These are phyloP conservation scores for Rosa rugosa DNA, from an alignment of 306 rosid species.

Conservation along the genomic window DNA sequence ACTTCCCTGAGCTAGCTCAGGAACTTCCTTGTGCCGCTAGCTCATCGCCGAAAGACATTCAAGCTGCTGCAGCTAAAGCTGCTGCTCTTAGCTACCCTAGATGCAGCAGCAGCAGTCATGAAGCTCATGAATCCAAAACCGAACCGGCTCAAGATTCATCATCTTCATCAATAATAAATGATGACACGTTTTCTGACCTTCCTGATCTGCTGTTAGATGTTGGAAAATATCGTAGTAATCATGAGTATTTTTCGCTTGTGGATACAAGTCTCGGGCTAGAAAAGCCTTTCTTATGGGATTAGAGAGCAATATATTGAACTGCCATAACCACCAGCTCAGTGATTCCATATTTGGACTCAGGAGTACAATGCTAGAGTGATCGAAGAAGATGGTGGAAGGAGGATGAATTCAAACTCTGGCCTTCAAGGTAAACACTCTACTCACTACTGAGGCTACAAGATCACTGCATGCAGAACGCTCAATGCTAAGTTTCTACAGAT, in stretches of 20 bases:
- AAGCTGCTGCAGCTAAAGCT: slow-evolving; percentile 69
- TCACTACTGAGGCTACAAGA: no score
- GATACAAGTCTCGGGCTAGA: slow-evolving; percentile 20
- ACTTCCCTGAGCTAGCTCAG: slow-evolving; percentile 65
- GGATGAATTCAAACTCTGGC: no score
- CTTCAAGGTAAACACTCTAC: no score
- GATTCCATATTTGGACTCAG: not conserved
- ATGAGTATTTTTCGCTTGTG: slow-evolving; percentile 21
- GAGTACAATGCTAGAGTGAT: not conserved
- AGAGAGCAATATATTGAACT: not conserved
- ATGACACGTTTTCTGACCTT: slow-evolving; percentile 50
- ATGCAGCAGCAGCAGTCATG: not conserved
- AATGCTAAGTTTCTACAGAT: no score
- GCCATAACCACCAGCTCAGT: not conserved
- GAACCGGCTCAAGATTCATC: slow-evolving; percentile 17
- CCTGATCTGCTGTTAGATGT: slow-evolving; percentile 55
- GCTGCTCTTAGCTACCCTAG: slow-evolving; percentile 30
- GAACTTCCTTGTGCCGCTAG: slow-evolving; percentile 56
- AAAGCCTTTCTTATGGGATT: slow-evolving; percentile 30
- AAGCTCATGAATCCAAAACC: slow-evolving; percentile 17
- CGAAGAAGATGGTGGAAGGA: not conserved
- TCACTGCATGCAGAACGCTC: no score
- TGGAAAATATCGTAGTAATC: not conserved
- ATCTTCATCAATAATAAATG: slow-evolving; percentile 27
- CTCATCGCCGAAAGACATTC: slow-evolving; percentile 58